Evolutionary conservation across 208 protist species (phyloP), one percentile per base, ranked within the genome.

Genomic region (Trypanosoma rangeli): DNA sequence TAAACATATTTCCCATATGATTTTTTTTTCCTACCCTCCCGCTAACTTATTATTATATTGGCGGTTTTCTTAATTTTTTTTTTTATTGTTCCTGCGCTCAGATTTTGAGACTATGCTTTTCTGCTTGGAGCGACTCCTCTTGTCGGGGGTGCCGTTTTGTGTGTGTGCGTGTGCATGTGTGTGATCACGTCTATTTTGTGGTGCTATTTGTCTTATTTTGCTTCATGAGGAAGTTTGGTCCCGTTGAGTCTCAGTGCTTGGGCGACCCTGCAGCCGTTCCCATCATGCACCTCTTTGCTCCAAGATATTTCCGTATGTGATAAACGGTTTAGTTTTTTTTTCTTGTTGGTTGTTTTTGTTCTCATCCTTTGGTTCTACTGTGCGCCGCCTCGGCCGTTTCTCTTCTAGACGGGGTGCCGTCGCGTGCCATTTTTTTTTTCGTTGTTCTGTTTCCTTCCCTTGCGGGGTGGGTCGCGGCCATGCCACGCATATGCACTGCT

Each of bases 371-470:
- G n/a, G n/a, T n/a, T n/a, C n/a, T n/a, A n/a, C n/a, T n/a, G n/a
- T n/a, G n/a, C n/a, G n/a, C n/a, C n/a, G n/a, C n/a, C n/a, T n/a
- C n/a, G n/a, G n/a, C n/a, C n/a, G n/a, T n/a, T n/a, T n/a, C n/a
- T n/a, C n/a, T n/a, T n/a, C n/a, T n/a, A n/a, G n/a, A n/a, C n/a
- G n/a, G n/a, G n/a, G n/a, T n/a, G n/a, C n/a, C n/a, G n/a, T n/a
- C n/a, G 49, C 49, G 8, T 48, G 37, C 22, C 26, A 31, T 75
- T 67, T 75, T 60, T 68, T 58, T 54, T 54, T 61, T 75, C 60
- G 13, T 64, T 31, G 29, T 22, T 68, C 1, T 60, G 18, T 54
- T 59, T 22, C 20, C 46, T 50, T 16, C 20, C 20, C 13, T 22
- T 26, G 18, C 13, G 15, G 13, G 31, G 46, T 10, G 12, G 18